Base-by-base conservation (phyloP, 441 rosid genomes). In the Corymbia calophylla region DNA sequence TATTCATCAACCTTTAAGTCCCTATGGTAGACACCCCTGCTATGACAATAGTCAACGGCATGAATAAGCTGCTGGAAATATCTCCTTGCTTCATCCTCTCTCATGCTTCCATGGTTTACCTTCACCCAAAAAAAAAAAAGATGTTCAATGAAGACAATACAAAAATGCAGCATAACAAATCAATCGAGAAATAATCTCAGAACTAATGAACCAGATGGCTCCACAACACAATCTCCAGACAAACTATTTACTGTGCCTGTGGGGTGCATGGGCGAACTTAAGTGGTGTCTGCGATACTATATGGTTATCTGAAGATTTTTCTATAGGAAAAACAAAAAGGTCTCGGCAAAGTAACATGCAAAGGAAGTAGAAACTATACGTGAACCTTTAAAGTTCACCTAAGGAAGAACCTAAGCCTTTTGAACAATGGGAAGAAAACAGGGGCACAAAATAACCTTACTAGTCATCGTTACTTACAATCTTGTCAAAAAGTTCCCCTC, bases 401-500 rank as follows among this genome's bases (percentile, higher is more conserved):
- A 39, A 70, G 31, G 32, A 23, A 35, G 80, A 87, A 68, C 56
- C 56, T 21, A 51, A 49, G 89, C 62, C 82, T 35, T 32, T 87
- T 64, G 56, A 55, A 31, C 44, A 86, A 86, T 53, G 18, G 48
- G 44, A 54, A 54, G 66, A 32, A 44, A 80, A 80, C 53, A 82
- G 17, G 68, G 48, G 53, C 49, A 27, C 27, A 35, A 23, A 39
- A 77, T 44, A 23, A 47, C 51, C 49, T 77, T 77, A 77, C 84
- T 23, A 77, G n/a, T 16, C 60, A 53, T 80, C 12, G 16, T 48
- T 32, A 92, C 99, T 95, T 92, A 97, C 99, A 91, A 97, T 96
- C 92, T 97, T 97, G 92, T 97, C 99, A 91, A 97, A 97, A 88
- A 97, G 97, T 90, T 97, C 99, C 94, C 99, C 99, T 32, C 99